These are phyloP conservation scores for Grosmannia clavigera DNA, from an alignment of 2,329 filamentous ascomycete genomes.

Conservation along the genomic window DNA sequence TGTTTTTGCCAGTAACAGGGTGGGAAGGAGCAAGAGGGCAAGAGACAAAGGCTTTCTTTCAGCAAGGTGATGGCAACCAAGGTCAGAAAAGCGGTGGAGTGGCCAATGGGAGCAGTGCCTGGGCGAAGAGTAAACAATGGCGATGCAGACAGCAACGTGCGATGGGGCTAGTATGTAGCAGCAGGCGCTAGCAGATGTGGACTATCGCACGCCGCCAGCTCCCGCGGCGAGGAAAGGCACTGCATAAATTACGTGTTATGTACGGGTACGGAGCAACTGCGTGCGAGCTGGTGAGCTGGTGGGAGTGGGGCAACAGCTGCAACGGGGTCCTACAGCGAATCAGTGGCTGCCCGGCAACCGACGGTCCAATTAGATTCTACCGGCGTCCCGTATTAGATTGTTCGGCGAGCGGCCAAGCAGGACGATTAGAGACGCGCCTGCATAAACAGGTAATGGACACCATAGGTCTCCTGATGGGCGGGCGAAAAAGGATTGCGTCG, in stretches of 20 bases:
- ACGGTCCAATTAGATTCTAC: neutral
- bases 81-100: neutral
- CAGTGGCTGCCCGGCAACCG: conserved; percentile 5
- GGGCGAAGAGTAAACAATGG: conserved; percentile 14
- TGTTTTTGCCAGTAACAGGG: neutral
- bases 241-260: neutral
- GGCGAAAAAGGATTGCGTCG: neutral
- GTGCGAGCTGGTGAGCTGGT: neutral
- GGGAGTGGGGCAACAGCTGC: neutral
- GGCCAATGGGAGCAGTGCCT: conserved; percentile 10
- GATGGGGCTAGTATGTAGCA: neutral
- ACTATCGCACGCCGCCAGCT: neutral
- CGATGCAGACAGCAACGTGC: conserved; percentile 1
- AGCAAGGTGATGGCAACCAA: neutral
- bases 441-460: neutral
- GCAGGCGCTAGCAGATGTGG: neutral
- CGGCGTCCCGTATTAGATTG: neutral
- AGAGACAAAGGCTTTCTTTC: neutral
- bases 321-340: neutral
- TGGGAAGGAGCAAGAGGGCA: neutral
- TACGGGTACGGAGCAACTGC: neutral
- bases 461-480: neutral
- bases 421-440: neutral
- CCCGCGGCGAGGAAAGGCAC: neutral
- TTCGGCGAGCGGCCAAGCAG: neutral